Evolutionary conservation across 345 rosid genomes (phyloP).

Genomic region (Pelargonium nanum): DNA sequence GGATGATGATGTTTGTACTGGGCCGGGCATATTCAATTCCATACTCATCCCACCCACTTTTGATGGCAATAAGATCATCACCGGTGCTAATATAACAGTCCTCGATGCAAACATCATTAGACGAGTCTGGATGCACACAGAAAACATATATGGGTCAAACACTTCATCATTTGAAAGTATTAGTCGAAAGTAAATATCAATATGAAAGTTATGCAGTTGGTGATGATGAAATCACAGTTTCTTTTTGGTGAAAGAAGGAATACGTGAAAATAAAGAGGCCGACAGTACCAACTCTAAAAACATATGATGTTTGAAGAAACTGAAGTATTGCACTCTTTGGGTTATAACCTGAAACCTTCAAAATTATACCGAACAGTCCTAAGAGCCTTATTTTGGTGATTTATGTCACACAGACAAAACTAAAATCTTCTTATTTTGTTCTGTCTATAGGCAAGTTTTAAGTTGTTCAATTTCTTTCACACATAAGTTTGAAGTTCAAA

Average conservation of each 20-base stretch:
- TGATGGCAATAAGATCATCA: constrained; percentile 78
- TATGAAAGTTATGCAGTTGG: not conserved
- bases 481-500: too few species aligned
- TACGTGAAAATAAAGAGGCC: too few species aligned
- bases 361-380: too few species aligned
- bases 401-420: too few species aligned
- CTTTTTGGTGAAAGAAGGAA: not conserved
- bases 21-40: constrained; percentile 76
- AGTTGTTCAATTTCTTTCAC: too few species aligned
- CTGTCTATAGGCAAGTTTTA: too few species aligned
- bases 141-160: not conserved
- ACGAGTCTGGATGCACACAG: constrained; percentile 56
- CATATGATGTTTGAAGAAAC: not conserved
- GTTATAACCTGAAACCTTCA: too few species aligned
- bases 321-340: too few species aligned
- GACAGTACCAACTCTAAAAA: not conserved
- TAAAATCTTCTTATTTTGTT: too few species aligned
- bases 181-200: not conserved
- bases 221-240: not conserved
- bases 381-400: too few species aligned
- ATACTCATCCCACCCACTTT: constrained; percentile 98
- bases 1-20: constrained; percentile 64
- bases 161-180: not conserved
- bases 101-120: constrained; percentile 76
- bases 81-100: constrained; percentile 87